Evolutionary conservation across 108 stramenopile species (phyloP).

Genomic region (Conticribra weissflogii): DNA sequence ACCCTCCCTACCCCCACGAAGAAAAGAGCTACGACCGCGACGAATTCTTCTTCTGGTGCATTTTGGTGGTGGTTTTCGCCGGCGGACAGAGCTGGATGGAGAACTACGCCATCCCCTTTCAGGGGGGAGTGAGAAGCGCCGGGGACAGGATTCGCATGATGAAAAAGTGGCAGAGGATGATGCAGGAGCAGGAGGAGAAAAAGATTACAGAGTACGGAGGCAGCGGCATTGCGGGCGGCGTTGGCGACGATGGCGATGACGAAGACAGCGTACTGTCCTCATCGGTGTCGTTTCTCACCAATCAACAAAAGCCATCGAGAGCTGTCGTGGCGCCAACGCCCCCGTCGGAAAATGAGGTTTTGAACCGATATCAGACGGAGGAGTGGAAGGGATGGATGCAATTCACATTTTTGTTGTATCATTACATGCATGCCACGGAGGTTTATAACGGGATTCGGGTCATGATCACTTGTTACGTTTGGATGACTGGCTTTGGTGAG

Average conservation of each 20-base stretch:
- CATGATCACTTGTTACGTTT: slow-evolving; percentile 98
- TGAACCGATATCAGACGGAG: slow-evolving; percentile 97
- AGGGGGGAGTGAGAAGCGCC: slow-evolving; percentile 2
- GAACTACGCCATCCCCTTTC: slow-evolving; percentile 29
- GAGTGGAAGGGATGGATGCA: slow-evolving; percentile 99
- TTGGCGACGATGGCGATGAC: not conserved
- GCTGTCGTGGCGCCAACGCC: slow-evolving; percentile 38
- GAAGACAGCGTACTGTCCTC: too few relatives aligned
- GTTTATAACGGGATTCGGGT: slow-evolving; percentile 96
- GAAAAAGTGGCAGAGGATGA: not conserved
- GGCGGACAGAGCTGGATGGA: slow-evolving; percentile 50
- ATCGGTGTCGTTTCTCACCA: too few relatives aligned
- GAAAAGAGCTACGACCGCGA: slow-evolving; percentile 86
- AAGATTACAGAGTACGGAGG: too few relatives aligned
- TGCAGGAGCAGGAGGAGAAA: too few relatives aligned
- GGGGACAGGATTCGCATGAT: not conserved
- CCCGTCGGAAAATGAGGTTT: slow-evolving; percentile 73
- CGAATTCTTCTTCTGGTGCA: slow-evolving; percentile 75
- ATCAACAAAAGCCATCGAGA: not conserved
- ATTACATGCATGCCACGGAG: slow-evolving; percentile 96
- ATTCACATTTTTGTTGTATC: slow-evolving; percentile 96
- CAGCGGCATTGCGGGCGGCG: too few relatives aligned
- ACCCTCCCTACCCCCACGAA: slow-evolving; percentile 81
- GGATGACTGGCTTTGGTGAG: slow-evolving; percentile 97
- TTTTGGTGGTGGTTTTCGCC: slow-evolving; percentile 64